Percentiles rank a stretch among this genome's conserved stretches.
Evolutionary conservation across 2,329 filamentous ascomycete species (phyloP).

Genomic region (Penicillium sp.): DNA sequence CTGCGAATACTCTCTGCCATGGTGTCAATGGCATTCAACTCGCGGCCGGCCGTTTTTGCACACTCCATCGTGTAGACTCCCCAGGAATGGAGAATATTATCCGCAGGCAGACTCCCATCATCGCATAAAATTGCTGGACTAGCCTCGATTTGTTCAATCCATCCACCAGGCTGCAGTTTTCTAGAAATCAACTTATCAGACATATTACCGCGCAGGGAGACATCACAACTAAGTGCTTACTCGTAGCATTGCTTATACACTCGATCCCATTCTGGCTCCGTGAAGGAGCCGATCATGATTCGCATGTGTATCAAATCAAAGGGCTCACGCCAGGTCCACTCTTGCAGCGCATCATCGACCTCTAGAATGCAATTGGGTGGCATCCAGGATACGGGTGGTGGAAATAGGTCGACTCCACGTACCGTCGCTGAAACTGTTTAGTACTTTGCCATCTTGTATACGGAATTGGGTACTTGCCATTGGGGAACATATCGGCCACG

Average conservation of each 20-base stretch:
- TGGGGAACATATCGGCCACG: conserved; percentile 11
- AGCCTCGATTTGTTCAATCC: conserved; percentile 16
- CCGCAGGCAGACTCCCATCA: conserved; percentile 7
- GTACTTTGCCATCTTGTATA: not conserved
- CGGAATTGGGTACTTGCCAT: not conserved
- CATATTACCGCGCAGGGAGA: not conserved
- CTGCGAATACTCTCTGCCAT: conserved; percentile 10
- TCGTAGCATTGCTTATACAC: conserved; percentile 9
- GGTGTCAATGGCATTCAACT: conserved; percentile 11
- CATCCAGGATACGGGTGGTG: conserved; percentile 15
- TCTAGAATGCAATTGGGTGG: conserved; percentile 19
- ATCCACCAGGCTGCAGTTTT: conserved; percentile 13
- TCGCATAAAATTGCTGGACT: conserved; percentile 5
- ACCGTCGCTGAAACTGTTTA: conserved; percentile 10
- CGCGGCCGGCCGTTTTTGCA: conserved; percentile 10
- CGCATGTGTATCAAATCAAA: conserved; percentile 18
- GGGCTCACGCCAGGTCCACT: conserved; percentile 16
- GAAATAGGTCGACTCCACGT: conserved; percentile 15
- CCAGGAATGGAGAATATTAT: conserved; percentile 4
- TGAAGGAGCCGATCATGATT: conserved; percentile 11
- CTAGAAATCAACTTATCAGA: not conserved
- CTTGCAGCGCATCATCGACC: conserved; percentile 16
- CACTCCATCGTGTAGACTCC: conserved; percentile 1
- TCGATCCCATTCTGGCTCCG: not conserved
- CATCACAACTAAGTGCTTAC: not conserved